Base-by-base conservation (phyloP, 495 filamentous ascomycete genomes). In the Glonium stellatum region DNA sequence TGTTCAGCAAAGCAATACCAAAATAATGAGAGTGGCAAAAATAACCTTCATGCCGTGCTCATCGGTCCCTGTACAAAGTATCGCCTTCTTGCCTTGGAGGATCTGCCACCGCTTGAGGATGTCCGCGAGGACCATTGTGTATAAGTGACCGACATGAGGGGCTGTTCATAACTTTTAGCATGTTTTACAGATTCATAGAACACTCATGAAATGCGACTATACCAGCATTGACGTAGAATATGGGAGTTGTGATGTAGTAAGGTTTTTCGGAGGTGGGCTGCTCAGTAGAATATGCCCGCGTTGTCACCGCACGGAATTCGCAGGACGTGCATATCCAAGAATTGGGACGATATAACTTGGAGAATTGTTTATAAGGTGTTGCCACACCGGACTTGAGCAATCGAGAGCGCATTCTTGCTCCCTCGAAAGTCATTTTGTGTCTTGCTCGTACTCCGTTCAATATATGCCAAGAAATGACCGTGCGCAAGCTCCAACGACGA, bases 161-260 rank as follows among this genome's bases (percentile, higher is more conserved):
- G 87, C 90, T 95, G 63, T 27, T n/a, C 34, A 42, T 1, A 19
- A 54, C 15, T 31, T 4, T 34, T 27, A 51, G 35, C 2, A 23
- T 44, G 19, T 6, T 19, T 10, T 37, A 55, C n/a, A n/a, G 47
- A 2, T 18, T 21, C 13, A 27, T 46, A 31, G 22, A 21, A 41
- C 1, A 18, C 13, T 36, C 15, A 10, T 15, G 13, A 39, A 44
- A 31, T 3, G 0, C 23, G 10, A n/a, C 60, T 77, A 64, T 79
- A 95, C 91, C 85, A 22, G 92, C 89, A 80, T 99, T 99, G 72
- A 97, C 95, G 70, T 99, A 99, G 78, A 97, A 99, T 51, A 99
- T 99, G 6, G 93, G 93, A 6, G 89, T 91, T 3, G 93, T 97
- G 66, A 97, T 79, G 80, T 97, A 97, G 79, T 86, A 97, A 5